Conservation (phyloP, 2,329 filamentous ascomycete genomes). For the Colletotrichum chrysophilum region DNA sequence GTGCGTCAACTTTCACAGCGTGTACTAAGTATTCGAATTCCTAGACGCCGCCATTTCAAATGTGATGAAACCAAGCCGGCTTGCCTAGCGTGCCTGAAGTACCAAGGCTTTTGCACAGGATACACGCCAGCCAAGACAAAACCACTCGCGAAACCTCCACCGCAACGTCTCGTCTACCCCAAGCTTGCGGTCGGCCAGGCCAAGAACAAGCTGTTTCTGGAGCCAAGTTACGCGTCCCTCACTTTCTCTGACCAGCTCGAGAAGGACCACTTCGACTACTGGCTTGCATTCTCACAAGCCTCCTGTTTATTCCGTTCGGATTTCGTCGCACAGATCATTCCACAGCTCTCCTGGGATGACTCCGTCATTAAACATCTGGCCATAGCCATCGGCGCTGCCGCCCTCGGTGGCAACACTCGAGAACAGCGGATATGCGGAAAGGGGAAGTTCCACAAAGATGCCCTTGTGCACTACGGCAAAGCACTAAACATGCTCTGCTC, state of each 20-base stretch:
- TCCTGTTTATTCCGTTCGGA: background rate
- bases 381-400: conserved; percentile 41
- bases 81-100: conserved; percentile 5
- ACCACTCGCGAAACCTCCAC: background rate
- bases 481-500: conserved; percentile 37
- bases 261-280: conserved; percentile 6
- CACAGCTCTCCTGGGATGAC: conserved; percentile 10
- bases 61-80: conserved; percentile 10
- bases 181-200: background rate
- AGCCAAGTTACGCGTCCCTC: background rate
- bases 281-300: background rate
- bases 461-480: conserved; percentile 44
- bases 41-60: background rate
- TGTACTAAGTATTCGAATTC: rapidly evolving
- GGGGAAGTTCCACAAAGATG: conserved; percentile 34
- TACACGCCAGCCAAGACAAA: background rate
- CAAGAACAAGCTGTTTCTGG: background rate
- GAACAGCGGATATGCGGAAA: background rate
- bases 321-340: conserved; percentile 14
- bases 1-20: background rate
- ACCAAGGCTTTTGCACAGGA: background rate
- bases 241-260: conserved; percentile 6
- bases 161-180: background rate
- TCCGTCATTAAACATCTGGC: conserved; percentile 38
- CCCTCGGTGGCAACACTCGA: background rate